Evolutionary conservation across 163 green algal species (phyloP), one percentile per base, ranked within the genome.

Genomic region (Volvox carteri): DNA sequence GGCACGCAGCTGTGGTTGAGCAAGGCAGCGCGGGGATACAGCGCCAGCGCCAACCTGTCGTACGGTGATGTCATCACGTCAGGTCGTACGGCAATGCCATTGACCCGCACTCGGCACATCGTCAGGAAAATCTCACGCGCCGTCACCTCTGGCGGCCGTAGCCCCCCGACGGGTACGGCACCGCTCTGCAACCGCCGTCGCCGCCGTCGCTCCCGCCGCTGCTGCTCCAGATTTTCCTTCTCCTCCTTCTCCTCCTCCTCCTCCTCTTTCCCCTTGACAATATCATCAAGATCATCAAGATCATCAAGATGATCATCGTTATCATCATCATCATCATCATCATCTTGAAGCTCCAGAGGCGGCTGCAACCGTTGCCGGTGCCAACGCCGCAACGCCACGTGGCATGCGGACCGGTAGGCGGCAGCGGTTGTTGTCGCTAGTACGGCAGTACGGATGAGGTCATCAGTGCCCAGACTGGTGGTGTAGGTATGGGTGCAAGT

Each of bases 1-100:
- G 92, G 91, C 33, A 78, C 62, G 80, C 94, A 95, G 41, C 89
- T 90, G 80, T 95, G 94, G 90, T 95, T 95, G 44, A 96, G 81
- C n/a, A 93, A 23, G 30, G 90, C 87, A 1, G 92, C 83, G 4
- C 72, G 42, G 2, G 80, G 87, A 79, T 94, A 96, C n/a, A 95
- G 60, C 37, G 86, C 94, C 79, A 95, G 56, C 8, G 86, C 92
- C 56, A 90, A 68, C 41, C 89, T 46, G 42, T 91, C 87, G 35
- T 48, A 41, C n/a, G 72, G 3, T 6, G 52, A 46, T 7, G 37
- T 68, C 30, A 60, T 52, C 21, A 62, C 35, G 1, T 85, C 48
- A 4, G 78, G 91, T 85, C 70, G 62, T 33, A 93, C 46, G 5
- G 91, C 91, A 6, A 92, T 16, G 9, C 88, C 91, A 60, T 92